These are phyloP conservation scores for Radiomyces spectabilis DNA, from an alignment of 192 early-diverging fungal genomes.

Conservation along the genomic window DNA sequence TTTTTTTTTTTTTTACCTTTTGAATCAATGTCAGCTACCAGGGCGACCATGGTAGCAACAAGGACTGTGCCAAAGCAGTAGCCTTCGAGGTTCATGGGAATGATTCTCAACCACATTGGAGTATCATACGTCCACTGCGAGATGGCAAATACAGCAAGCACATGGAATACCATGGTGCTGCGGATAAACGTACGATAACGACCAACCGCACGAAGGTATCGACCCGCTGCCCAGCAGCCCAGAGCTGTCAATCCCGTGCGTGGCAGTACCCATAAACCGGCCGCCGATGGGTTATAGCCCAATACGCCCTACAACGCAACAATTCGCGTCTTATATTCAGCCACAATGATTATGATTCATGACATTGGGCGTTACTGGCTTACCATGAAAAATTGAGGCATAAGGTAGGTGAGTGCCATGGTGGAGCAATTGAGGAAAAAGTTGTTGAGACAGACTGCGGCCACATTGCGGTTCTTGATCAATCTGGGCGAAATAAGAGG, in stretches of 20 bases:
- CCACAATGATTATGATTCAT: background rate
- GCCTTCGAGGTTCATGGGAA: constrained; percentile 38
- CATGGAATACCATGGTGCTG: constrained; percentile 39
- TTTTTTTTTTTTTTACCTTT: constrained; percentile 22
- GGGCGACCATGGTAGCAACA: constrained; percentile 40
- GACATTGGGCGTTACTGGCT: background rate
- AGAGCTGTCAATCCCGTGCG: constrained; percentile 14
- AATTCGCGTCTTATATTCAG: background rate
- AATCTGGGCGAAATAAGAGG: constrained; percentile 61
- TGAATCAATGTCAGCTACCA: constrained; percentile 43
- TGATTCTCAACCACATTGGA: constrained; percentile 12
- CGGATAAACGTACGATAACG: constrained; percentile 23
- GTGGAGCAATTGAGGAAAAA: constrained; percentile 38
- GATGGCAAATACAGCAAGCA: constrained; percentile 43
- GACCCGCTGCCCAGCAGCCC: constrained; percentile 17
- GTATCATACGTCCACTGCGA: constrained; percentile 44
- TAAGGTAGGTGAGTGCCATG: constrained; percentile 7
- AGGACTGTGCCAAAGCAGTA: constrained; percentile 47
- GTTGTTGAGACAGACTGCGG: constrained; percentile 53
- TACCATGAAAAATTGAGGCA: constrained; percentile 23
- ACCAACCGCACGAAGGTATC: constrained; percentile 11
- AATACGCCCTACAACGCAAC: constrained; percentile 1
- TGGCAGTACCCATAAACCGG: constrained; percentile 23
- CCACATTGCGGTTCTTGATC: constrained; percentile 53
- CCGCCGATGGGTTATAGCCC: constrained; percentile 18